Base-by-base conservation (phyloP, 1,284 basidiomycete genomes). In the Apiotrichum siamense region DNA sequence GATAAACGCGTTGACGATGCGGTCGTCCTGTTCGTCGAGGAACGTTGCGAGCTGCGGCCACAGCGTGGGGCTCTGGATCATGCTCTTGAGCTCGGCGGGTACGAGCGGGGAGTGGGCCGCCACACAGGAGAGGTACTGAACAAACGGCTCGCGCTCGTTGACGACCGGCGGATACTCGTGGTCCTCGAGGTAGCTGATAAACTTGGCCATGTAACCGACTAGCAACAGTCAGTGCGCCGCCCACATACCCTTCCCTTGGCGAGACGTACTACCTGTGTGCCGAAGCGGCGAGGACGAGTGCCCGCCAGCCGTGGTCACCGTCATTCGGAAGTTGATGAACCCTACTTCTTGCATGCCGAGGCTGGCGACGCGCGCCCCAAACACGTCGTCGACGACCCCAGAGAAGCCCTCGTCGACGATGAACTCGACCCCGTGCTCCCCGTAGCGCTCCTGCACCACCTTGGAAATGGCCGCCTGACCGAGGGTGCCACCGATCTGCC, bases 291-390 rank as follows among this genome's bases (percentile, higher is more conserved):
- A 65, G 45, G 61, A 64, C 7, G 71, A 70, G 41, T 73, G 71
- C 11, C 69, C 70, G 27, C 68, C 70, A 4, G 59, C 57, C 1
- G 64, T 70, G 49, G 71, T 66, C 12, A 74, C 67, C 20, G 48
- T 62, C 46, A 73, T 47, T 9, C 51, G 44, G 23, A 70, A 57
- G 54, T 64, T 65, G 17, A 65, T 50, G 12, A 52, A 49, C 3
- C 77, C 77, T 61, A 77, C 77, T 52, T 77, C 76, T 6, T 72
- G 73, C 61, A 75, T 70, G 2, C 73, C 75, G 24, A 77, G 57
- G 26, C 57, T 58, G 0, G 74, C 75, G 35, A 77, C 64, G 1
- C 59, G 58, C 0, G 54, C 44, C 13, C 70, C 72, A 49, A 65
- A 74, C 26, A 32, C 20, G 23, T 67, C 61, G 12, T 64, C 54